phyloP scores from a whole-genome alignment of 495 filamentous ascomycete species.

The Pseudoneurospora amorphoporcata region DNA sequence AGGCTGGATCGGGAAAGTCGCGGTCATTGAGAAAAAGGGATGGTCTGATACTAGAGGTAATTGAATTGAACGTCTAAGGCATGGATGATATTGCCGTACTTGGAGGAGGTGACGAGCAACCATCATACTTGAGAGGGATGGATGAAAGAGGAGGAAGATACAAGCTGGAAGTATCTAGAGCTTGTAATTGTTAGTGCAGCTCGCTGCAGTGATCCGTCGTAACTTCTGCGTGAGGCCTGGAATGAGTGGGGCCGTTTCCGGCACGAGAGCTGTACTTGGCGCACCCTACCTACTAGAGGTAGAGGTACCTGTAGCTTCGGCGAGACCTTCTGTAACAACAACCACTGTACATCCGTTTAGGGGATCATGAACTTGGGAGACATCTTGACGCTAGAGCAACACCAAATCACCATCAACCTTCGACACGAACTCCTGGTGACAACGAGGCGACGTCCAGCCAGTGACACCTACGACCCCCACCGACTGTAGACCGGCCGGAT shows the following conservation, averaged over 20 bases:
- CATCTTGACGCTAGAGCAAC: background rate
- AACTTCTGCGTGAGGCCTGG: background rate
- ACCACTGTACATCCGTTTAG: background rate
- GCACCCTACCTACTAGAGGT: background rate
- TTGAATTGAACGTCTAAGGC: background rate
- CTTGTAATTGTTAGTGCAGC: background rate
- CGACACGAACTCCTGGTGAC: background rate
- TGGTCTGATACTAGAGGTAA: background rate
- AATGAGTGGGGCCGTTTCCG: background rate
- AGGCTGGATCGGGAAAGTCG: conserved; percentile 52
- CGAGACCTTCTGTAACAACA: background rate
- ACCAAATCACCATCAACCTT: background rate
- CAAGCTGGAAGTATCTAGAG: background rate
- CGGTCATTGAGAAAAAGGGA: conserved; percentile 17
- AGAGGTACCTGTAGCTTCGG: background rate
- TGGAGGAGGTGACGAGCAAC: background rate
- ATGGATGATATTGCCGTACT: background rate
- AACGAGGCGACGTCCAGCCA: background rate
- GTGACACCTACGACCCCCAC: background rate
- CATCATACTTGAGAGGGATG: background rate
- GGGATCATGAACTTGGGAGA: background rate
- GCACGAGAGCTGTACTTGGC: background rate
- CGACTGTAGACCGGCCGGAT: background rate
- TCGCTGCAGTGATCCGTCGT: background rate
- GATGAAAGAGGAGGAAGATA: background rate